Evolutionary conservation across 139 green algal species (phyloP), one percentile per base, ranked within the genome.

Genomic region (Coelastrella sp.): DNA sequence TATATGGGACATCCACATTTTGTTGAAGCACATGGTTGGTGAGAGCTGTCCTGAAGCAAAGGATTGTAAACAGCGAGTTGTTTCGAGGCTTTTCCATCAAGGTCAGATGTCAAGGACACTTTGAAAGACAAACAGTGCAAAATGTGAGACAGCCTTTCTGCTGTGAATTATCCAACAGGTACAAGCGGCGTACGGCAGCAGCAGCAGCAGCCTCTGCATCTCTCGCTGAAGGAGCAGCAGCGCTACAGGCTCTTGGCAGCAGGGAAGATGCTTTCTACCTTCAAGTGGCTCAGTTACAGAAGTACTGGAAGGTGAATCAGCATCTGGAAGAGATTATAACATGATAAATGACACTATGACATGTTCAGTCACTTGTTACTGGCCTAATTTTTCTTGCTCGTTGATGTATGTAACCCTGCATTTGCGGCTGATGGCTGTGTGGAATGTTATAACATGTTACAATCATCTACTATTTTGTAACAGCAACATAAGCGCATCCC

Each of bases 201-300:
- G 60, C 63, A 60, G 41, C n/a, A 23, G 30, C 41, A 9, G 79
- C 79, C 8, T 35, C 79, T 59, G 13, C 27, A 11, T 41, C 41
- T 21, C 79, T 85, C 19, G 21, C 27, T 5, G 63, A 85, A 34
- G 79, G 79, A 23, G 79, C 79, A 2, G 30, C 34, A 8, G 79
- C 79, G 17, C 63, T 85, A 9, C 17, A 27, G 9, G 79, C 79
- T 9, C n/a, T 74, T 6, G 79, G 62, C 17, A 43, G 23, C 27
- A 74, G 74, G 32, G 79, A 85, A 32, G 79, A 85, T 41, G 62
- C 79, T 4, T 85, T 85, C 34, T 85, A 85, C 38, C 25, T 32
- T 4, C 79, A 85, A 32, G 60, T 85, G 9, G 79, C 79, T 23
- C 79, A 74, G 41, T 59, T 85, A 43, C 79, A 85, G 43, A 67